Conservation (phyloP, 169 alveolate genomes). For the Plasmodium inui region DNA sequence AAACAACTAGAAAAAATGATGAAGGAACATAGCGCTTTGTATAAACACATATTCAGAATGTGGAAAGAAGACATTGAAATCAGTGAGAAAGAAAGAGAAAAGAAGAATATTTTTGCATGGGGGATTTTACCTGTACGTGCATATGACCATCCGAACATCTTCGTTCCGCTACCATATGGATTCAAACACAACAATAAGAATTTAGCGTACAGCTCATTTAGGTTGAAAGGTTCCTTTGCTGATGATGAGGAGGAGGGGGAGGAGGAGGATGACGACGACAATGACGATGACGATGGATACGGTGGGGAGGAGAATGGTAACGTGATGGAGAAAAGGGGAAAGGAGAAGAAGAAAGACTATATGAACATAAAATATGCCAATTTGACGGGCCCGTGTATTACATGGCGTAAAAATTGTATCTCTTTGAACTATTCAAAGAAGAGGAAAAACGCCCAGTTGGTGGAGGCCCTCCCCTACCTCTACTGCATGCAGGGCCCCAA, state of each 20-base stretch:
- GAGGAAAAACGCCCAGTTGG: conserved; percentile 20
- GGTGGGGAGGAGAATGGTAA: conserved; percentile 16
- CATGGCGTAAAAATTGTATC: conserved; percentile 81
- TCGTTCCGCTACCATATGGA: conserved; percentile 93
- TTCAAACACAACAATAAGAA: conserved; percentile 85
- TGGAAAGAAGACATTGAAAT: conserved; percentile 80
- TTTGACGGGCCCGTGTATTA: conserved; percentile 82
- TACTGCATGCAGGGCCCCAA: conserved; percentile 46
- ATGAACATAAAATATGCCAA: conserved; percentile 82
- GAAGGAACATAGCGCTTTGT: conserved; percentile 28
- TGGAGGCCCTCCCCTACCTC: conserved; percentile 12
- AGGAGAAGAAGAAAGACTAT: conserved; percentile 81
- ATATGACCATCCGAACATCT: conserved; percentile 86
- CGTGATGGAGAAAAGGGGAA: conserved; percentile 75
- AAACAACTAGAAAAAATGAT: conserved; percentile 36
- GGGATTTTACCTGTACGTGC: conserved; percentile 93
- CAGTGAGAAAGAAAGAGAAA: conserved; percentile 55
- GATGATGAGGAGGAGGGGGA: neutral
- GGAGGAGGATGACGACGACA: neutral
- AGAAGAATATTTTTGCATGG: conserved; percentile 87
- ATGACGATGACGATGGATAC: conserved; percentile 8
- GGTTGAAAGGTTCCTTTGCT: neutral
- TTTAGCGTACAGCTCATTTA: conserved; percentile 81
- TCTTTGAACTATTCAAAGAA: conserved; percentile 30
- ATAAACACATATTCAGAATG: conserved; percentile 55